These are phyloP conservation scores for Tuctoria greenei DNA, from an alignment of 176 grass and related monocot species.

Conservation along the genomic window DNA sequence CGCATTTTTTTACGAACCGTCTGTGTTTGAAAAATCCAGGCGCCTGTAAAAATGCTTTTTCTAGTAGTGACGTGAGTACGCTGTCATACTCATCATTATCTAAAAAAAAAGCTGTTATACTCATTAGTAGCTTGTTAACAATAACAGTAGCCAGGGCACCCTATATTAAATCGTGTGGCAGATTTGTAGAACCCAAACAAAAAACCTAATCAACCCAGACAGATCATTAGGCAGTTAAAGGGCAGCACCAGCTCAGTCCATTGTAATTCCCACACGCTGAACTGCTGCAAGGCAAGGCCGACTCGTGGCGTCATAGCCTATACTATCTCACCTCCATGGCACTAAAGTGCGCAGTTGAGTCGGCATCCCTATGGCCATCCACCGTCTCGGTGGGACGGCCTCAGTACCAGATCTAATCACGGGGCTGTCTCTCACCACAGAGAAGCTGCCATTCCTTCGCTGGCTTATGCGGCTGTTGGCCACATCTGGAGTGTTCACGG, in stretches of 20 bases:
- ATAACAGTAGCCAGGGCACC: too few species aligned
- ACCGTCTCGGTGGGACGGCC: constrained; percentile 20
- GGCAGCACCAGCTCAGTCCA: neutral
- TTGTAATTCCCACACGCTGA: neutral
- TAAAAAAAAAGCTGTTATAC: too few species aligned
- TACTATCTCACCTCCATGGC: constrained; percentile 14
- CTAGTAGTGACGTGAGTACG: too few species aligned
- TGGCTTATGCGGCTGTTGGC: constrained; percentile 43
- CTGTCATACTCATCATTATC: too few species aligned
- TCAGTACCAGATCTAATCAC: constrained; percentile 12
- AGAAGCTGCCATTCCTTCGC: neutral
- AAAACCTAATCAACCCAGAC: too few species aligned
- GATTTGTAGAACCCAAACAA: too few species aligned
- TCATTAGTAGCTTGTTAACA: too few species aligned
- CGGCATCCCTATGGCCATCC: constrained; percentile 32
- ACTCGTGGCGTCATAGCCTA: constrained; percentile 25
- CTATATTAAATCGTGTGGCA: too few species aligned
- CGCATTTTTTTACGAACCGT: too few species aligned
- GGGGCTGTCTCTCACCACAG: neutral
- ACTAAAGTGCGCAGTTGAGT: constrained; percentile 43
- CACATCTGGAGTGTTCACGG: neutral
- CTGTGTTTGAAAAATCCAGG: too few species aligned
- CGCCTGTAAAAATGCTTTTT: too few species aligned
- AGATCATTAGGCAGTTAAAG: neutral
- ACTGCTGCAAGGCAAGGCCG: constrained; percentile 19